These are phyloP conservation scores for Anthostomella pinea DNA, from an alignment of 2,329 filamentous ascomycete genomes.

Conservation along the genomic window DNA sequence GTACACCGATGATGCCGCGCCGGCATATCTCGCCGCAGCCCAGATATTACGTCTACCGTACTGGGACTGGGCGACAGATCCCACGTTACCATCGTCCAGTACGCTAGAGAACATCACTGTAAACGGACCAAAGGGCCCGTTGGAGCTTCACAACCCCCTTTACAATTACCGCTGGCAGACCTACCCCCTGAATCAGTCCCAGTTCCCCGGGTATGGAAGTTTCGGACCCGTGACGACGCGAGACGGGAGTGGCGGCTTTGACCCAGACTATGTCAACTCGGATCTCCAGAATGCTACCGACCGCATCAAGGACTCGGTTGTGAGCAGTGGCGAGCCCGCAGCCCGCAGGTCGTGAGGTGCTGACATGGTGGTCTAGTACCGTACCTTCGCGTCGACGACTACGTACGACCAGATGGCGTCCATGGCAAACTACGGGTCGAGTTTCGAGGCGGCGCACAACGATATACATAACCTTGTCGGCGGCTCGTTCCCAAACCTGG, in stretches of 20 bases:
- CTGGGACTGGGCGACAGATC: constrained; percentile 52
- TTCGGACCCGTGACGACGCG: constrained; percentile 38
- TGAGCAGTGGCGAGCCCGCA: constrained; percentile 30
- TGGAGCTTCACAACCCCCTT: constrained; percentile 50
- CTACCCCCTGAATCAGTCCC: constrained; percentile 32
- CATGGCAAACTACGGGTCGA: constrained; percentile 34
- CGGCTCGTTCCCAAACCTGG: constrained; percentile 31
- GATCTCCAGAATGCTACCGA: constrained; percentile 26
- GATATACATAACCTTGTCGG: constrained; percentile 40
- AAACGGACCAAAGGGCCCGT: constrained; percentile 38
- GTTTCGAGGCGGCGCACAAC: constrained; percentile 45
- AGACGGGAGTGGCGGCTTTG: constrained; percentile 32
- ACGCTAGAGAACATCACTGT: constrained; percentile 37
- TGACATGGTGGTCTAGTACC: constrained; percentile 34
- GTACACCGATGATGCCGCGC: constrained; percentile 37
- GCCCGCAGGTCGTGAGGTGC: no score
- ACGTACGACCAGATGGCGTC: constrained; percentile 42
- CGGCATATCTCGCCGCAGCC: constrained; percentile 43
- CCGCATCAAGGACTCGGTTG: constrained; percentile 40
- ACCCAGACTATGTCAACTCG: constrained; percentile 38
- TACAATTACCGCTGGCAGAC: constrained; percentile 49
- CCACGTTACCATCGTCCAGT: constrained; percentile 41
- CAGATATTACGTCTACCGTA: constrained; percentile 46
- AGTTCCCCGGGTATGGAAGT: constrained; percentile 35
- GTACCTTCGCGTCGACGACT: constrained; percentile 37